Percentiles rank a stretch among this genome's conserved stretches.
phyloP scores from a whole-genome alignment of 2,329 filamentous ascomycete genomes.

The Microcyclospora tardicrescens region DNA sequence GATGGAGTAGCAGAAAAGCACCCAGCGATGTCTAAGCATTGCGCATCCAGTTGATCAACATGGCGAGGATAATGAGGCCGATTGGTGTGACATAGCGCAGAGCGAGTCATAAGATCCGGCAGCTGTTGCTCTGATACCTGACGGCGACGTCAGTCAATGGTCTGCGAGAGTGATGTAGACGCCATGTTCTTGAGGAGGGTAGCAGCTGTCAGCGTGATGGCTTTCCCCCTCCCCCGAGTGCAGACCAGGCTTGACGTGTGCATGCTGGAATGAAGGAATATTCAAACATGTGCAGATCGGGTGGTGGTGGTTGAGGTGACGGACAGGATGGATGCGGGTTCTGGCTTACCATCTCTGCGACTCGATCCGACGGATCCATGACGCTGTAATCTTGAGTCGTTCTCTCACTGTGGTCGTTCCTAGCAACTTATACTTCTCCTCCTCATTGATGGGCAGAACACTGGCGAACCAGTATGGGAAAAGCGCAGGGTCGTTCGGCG shows the following conservation, averaged over 20 bases:
- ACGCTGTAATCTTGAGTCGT: constrained; percentile 67
- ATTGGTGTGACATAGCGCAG: constrained; percentile 18
- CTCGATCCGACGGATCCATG: constrained; percentile 65
- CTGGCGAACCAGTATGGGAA: constrained; percentile 90
- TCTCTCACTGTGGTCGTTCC: constrained; percentile 63
- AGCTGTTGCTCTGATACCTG: constrained; percentile 28
- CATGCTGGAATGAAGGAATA: not conserved
- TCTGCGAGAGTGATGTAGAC: too few species aligned
- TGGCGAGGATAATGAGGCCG: constrained; percentile 15
- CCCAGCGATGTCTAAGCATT: not conserved
- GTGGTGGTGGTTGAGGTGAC: not conserved
- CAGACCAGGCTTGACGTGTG: constrained; percentile 4
- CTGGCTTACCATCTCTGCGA: constrained; percentile 53
- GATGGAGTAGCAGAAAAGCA: not conserved
- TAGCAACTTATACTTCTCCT: constrained; percentile 67
- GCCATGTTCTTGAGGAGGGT: too few species aligned
- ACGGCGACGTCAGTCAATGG: constrained; percentile 1
- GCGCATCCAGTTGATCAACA: constrained; percentile 13
- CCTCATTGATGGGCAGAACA: constrained; percentile 62
- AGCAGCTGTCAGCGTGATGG: too few species aligned
- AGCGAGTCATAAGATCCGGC: constrained; percentile 29
- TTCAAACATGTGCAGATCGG: not conserved
- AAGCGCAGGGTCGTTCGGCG: constrained; percentile 58
- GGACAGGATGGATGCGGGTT: constrained; percentile 4
- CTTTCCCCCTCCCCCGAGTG: not conserved